These are phyloP conservation scores for Juncus inflexus DNA, from an alignment of 176 grass and related monocot species.

Conservation along the genomic window DNA sequence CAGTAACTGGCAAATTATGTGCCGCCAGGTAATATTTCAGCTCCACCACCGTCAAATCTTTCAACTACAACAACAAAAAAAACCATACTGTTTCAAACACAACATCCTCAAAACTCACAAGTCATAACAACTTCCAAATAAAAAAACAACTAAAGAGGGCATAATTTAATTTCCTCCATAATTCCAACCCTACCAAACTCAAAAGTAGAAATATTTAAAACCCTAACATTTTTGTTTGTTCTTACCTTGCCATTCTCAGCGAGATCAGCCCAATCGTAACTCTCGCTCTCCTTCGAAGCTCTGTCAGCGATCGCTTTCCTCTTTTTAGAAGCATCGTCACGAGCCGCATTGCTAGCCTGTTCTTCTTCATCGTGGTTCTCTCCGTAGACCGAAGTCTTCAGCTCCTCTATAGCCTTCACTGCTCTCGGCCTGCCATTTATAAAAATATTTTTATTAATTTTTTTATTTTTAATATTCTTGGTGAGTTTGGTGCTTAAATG, in stretches of 20 bases:
- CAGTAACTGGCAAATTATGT: constrained; percentile 56
- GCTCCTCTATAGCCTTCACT: constrained; percentile 65
- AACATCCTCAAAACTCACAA: neutral
- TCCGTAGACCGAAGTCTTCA: constrained; percentile 73
- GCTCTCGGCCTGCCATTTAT: constrained; percentile 44
- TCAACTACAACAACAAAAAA: constrained; percentile 51
- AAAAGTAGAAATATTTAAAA: neutral
- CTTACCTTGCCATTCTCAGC: constrained; percentile 81
- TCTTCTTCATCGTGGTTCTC: constrained; percentile 89
- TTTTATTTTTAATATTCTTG: too few relatives aligned
- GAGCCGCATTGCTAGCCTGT: constrained; percentile 36
- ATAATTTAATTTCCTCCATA: neutral
- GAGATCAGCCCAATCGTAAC: constrained; percentile 74
- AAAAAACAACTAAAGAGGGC: neutral
- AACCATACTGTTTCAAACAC: neutral
- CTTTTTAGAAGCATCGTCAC: constrained; percentile 54
- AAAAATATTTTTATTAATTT: constrained; percentile 1
- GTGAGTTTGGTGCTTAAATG: too few relatives aligned
- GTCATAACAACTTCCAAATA: too few relatives aligned
- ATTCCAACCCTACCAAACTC: neutral
- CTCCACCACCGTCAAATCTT: constrained; percentile 56
- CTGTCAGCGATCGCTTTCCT: constrained; percentile 61
- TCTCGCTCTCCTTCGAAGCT: constrained; percentile 42
- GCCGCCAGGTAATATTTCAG: constrained; percentile 74
- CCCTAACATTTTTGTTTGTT: neutral